phyloP scores from a whole-genome alignment of 2,329 filamentous ascomycete genomes.

The Huntiella moniliformis region DNA sequence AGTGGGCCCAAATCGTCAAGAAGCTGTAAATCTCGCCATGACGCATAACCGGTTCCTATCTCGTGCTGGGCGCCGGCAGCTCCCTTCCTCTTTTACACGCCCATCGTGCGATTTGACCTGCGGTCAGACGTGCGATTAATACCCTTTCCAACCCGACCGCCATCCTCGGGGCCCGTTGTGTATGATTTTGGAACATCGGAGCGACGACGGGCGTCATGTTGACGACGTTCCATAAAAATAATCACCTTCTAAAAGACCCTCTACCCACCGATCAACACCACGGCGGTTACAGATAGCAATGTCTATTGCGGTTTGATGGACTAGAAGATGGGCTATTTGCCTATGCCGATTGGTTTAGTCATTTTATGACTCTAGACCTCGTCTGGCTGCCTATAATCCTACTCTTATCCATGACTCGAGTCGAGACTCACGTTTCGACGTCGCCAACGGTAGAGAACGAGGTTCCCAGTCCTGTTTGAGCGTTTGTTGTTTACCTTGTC shows the following conservation, averaged over 20 bases:
- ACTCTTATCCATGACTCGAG: no score
- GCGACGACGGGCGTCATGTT: constrained; percentile 9
- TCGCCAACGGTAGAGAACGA: constrained; percentile 5
- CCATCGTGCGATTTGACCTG: background rate
- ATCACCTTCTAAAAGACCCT: constrained; percentile 10
- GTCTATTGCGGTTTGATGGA: no score
- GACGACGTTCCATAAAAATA: constrained; percentile 9
- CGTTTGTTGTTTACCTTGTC: constrained; percentile 1
- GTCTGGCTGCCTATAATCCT: no score
- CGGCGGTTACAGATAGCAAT: no score
- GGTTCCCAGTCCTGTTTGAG: constrained; percentile 7
- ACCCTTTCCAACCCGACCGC: constrained; percentile 5
- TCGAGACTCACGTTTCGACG: background rate
- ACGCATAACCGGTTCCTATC: background rate
- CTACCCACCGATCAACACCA: background rate
- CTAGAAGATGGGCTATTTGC: no score
- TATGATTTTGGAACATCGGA: constrained; percentile 9
- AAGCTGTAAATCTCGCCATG: constrained; percentile 49
- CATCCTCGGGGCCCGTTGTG: constrained; percentile 8
- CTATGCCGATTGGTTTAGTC: background rate
- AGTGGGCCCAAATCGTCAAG: constrained; percentile 84
- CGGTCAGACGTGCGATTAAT: background rate
- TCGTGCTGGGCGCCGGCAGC: background rate
- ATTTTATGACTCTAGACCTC: background rate
- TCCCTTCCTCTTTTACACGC: background rate